Evolutionary conservation across 1,284 basidiomycete species (phyloP).

Genomic region (Naganishia sp.): DNA sequence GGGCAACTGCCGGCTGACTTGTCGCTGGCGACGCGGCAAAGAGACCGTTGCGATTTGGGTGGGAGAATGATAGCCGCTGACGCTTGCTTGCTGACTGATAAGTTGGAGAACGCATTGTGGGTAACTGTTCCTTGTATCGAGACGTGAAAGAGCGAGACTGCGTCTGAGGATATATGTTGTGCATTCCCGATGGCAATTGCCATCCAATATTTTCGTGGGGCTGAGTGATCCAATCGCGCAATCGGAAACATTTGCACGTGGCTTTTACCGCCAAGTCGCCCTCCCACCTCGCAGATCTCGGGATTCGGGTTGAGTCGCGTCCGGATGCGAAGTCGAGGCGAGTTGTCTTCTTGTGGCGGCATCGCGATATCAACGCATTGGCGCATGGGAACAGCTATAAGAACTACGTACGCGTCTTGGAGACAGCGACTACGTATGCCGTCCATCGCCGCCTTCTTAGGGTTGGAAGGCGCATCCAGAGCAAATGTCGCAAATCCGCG

Average conservation of each 20-base stretch:
- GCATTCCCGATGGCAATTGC: slow-evolving; percentile 4
- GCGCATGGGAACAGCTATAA: too few relatives aligned
- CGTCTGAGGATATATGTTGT: not conserved
- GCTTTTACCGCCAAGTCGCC: not conserved
- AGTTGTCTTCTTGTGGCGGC: too few relatives aligned
- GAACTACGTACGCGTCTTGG: too few relatives aligned
- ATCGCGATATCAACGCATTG: too few relatives aligned
- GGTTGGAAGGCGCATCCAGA: too few relatives aligned
- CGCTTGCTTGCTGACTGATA: slow-evolving; percentile 10
- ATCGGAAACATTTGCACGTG: slow-evolving; percentile 5
- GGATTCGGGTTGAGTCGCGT: too few relatives aligned
- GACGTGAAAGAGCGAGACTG: not conserved
- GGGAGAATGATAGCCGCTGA: slow-evolving; percentile 19
- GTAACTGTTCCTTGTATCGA: not conserved
- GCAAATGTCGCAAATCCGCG: too few relatives aligned
- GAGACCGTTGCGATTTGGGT: slow-evolving; percentile 18
- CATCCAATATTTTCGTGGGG: slow-evolving; percentile 3
- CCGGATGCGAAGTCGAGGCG: too few relatives aligned
- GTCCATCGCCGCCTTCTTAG: too few relatives aligned
- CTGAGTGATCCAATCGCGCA: not conserved
- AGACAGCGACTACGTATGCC: too few relatives aligned
- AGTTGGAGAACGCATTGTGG: slow-evolving; percentile 16
- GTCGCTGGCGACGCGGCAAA: slow-evolving; percentile 5
- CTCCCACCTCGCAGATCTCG: slow-evolving; percentile 8
- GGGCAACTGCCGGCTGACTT: slow-evolving; percentile 28